Conservation (phyloP, 805 yeast genomes). For the Suhomyces sp. region DNA sequence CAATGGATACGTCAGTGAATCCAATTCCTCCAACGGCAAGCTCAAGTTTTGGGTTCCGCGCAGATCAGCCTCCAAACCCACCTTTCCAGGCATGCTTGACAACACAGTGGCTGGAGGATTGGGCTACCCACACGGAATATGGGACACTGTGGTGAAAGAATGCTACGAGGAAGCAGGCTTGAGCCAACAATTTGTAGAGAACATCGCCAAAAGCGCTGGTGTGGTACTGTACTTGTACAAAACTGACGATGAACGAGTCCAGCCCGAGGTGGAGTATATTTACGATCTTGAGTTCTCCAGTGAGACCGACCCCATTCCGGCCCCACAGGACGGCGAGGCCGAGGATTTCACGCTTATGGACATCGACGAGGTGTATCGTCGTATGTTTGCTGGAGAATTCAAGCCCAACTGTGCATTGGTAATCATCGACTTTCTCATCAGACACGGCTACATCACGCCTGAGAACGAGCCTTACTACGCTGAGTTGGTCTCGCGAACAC, state of each 20-base stretch:
- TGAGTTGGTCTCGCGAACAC: slow-evolving; percentile 60
- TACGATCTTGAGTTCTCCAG: slow-evolving; percentile 65
- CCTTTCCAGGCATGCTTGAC: slow-evolving; percentile 89
- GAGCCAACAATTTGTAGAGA: slow-evolving; percentile 45
- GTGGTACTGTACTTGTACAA: slow-evolving; percentile 64
- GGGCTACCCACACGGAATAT: slow-evolving; percentile 72
- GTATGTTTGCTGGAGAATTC: slow-evolving; percentile 60
- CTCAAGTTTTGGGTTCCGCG: slow-evolving; percentile 80
- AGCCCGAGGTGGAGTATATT: slow-evolving; percentile 84
- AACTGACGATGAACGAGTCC: slow-evolving; percentile 54
- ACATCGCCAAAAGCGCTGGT: slow-evolving; percentile 53
- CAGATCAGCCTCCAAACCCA: slow-evolving; percentile 71
- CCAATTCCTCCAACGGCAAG: slow-evolving; percentile 33
- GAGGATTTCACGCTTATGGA: slow-evolving; percentile 65
- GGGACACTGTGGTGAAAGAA: slow-evolving; percentile 82
- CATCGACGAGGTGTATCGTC: slow-evolving; percentile 51
- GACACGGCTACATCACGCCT: slow-evolving; percentile 72
- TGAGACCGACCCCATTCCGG: slow-evolving; percentile 43
- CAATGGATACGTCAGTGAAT: slow-evolving; percentile 66
- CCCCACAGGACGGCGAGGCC: slow-evolving; percentile 54
- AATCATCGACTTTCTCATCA: slow-evolving; percentile 77
- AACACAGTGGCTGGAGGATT: slow-evolving; percentile 95
- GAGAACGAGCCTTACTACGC: slow-evolving; percentile 64
- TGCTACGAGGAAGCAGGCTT: slow-evolving; percentile 90
- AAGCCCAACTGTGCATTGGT: slow-evolving; percentile 88